phyloP scores from a whole-genome alignment of 78 protist genomes.

The Dictyostelium discoideum region dicty_2.7 NC_007088.5:4352501-4353000 shows the following conservation, averaged over 20 bases:
- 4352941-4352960: too few relatives aligned
- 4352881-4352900: too few relatives aligned
- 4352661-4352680: not conserved
- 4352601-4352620: not conserved
- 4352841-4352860: too few relatives aligned
- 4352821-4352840: too few relatives aligned
- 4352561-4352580: not conserved
- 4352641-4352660: not conserved
- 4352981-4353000: too few relatives aligned
- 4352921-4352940: too few relatives aligned
- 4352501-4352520: not conserved
- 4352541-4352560: not conserved
- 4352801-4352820: too few relatives aligned
- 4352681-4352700: slow-evolving; percentile 16
- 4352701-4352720: not conserved
- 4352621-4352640: not conserved
- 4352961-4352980: too few relatives aligned
- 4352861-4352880: too few relatives aligned
- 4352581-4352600: not conserved
- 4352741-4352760: not conserved
- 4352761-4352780: not conserved
- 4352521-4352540: not conserved
- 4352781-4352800: too few relatives aligned
- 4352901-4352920: too few relatives aligned
- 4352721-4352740: not conserved